Evolutionary conservation across 768 basidiomycete species (phyloP).

Genomic region (Agrocybe praecox): DNA sequence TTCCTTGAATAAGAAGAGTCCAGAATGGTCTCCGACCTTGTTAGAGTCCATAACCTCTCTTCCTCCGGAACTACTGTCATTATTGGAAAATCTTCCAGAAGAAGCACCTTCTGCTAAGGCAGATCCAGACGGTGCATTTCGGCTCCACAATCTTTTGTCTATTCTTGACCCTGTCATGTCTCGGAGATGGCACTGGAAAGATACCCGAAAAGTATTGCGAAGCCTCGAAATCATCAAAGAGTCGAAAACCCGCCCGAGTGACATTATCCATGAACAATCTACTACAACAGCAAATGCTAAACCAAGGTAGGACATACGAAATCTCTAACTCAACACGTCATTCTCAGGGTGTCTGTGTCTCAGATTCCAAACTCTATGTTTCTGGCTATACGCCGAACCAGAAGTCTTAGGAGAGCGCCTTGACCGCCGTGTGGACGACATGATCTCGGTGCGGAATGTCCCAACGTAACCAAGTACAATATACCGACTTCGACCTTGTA

Average conservation of each 20-base stretch:
- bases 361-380: slow-evolving; percentile 84
- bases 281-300: slow-evolving; percentile 29
- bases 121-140: slow-evolving; percentile 55
- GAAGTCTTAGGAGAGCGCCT: slow-evolving; percentile 65
- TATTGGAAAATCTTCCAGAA: slow-evolving; percentile 63
- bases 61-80: slow-evolving; percentile 43
- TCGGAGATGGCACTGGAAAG: slow-evolving; percentile 93
- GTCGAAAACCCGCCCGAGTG: slow-evolving; percentile 63
- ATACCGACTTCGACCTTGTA: slow-evolving; percentile 26
- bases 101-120: slow-evolving; percentile 57
- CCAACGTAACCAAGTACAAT: background rate
- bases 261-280: slow-evolving; percentile 68
- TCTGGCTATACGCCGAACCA: slow-evolving; percentile 88
- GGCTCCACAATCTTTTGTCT: slow-evolving; percentile 67
- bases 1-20: background rate
- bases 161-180: slow-evolving; percentile 75
- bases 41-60: slow-evolving; percentile 43
- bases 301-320: slow-evolving; percentile 51
- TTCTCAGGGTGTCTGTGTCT: slow-evolving; percentile 3
- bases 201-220: slow-evolving; percentile 87
- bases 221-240: slow-evolving; percentile 80
- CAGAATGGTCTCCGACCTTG: slow-evolving; percentile 38
- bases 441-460: slow-evolving; percentile 68
- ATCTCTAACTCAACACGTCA: background rate
- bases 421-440: slow-evolving; percentile 81